Evolutionary conservation across 768 basidiomycete genomes (phyloP).

Genomic region (Tulasnella sp.): DNA sequence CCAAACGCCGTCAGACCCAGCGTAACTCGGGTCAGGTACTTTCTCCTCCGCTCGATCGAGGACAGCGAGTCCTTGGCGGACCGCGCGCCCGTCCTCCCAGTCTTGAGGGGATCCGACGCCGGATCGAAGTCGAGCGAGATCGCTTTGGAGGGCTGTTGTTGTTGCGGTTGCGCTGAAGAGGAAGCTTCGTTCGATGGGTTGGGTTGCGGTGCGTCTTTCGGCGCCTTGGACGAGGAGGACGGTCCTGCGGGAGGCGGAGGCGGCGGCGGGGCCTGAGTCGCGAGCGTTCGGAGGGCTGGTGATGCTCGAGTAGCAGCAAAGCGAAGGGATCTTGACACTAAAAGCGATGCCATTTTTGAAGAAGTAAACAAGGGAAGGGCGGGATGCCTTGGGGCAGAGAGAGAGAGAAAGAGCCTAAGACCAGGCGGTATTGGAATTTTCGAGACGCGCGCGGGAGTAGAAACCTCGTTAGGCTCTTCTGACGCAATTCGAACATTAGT

Average conservation of each 20-base stretch:
- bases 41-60: slow-evolving; percentile 61
- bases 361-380: neutral
- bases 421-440: neutral
- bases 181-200: neutral
- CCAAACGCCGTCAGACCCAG: slow-evolving; percentile 45
- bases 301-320: neutral
- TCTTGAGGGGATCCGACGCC: neutral
- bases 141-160: neutral
- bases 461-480: neutral
- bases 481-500: neutral
- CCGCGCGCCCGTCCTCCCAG: slow-evolving; percentile 52
- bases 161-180: neutral
- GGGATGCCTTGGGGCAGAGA: no score
- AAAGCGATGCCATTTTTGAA: neutral
- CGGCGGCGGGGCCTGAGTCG: neutral
- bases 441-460: neutral
- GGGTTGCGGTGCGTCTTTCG: neutral
- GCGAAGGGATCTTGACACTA: neutral
- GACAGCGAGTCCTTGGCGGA: slow-evolving; percentile 71
- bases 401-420: neutral
- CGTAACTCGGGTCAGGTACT: slow-evolving; percentile 42
- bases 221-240: neutral
- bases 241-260: neutral
- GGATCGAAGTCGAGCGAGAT: slow-evolving; percentile 15
- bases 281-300: neutral